Conservation (phyloP, 1,284 basidiomycete genomes). For the Ceratorhiza oryzae-sativae region DNA sequence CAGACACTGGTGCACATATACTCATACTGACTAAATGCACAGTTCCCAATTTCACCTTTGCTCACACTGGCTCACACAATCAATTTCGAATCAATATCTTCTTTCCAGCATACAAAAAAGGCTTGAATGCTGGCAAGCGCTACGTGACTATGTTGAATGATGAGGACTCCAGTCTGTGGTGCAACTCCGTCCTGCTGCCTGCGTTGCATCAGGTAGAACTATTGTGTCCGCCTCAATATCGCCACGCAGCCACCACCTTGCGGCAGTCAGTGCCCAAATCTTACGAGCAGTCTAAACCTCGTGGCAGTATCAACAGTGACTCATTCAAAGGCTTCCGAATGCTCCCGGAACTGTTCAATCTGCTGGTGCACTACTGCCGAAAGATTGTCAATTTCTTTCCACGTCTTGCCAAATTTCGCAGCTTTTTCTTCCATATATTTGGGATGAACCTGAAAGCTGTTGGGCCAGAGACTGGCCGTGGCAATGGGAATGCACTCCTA, state of each 20-base stretch:
- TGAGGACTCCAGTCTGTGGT: neutral
- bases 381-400: neutral
- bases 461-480: neutral
- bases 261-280: neutral
- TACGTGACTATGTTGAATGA: neutral
- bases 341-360: neutral
- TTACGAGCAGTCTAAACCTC: neutral
- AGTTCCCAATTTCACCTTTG: constrained; percentile 1
- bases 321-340: neutral
- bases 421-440: constrained; percentile 6
- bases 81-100: neutral
- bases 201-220: neutral
- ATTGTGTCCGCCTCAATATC: too few relatives aligned
- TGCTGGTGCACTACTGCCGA: neutral
- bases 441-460: constrained; percentile 10
- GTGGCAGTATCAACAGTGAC: neutral
- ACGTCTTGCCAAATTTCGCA: neutral
- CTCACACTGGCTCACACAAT: neutral
- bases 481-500: neutral
- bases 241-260: neutral
- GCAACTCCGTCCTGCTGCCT: neutral
- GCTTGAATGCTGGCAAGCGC: neutral
- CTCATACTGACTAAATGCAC: neutral
- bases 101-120: neutral
- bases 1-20: too few relatives aligned